Conservation (phyloP, 192 early-diverging fungal species). For the Coemansia sp. region DNA sequence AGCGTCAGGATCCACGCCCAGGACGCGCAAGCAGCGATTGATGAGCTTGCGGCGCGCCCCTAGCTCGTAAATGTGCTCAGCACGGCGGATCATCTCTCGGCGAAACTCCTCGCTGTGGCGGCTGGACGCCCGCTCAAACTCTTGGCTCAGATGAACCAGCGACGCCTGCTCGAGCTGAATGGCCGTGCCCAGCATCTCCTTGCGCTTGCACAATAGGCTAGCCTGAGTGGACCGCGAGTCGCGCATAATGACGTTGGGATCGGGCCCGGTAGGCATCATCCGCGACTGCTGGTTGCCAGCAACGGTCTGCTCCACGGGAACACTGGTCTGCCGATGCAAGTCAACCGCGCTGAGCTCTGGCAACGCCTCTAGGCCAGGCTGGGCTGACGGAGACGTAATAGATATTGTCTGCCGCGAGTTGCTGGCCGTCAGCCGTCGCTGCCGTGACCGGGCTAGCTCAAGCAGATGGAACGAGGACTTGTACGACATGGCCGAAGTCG, state of each 20-base stretch:
- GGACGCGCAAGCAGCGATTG: slow-evolving; percentile 47
- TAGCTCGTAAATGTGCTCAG: slow-evolving; percentile 54
- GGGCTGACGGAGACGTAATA: neutral
- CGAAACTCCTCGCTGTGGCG: slow-evolving; percentile 38
- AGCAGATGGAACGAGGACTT: slow-evolving; percentile 51
- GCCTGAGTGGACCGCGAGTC: slow-evolving; percentile 53
- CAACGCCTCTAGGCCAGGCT: slow-evolving; percentile 1
- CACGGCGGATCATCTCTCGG: slow-evolving; percentile 35
- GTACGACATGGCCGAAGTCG: slow-evolving; percentile 41
- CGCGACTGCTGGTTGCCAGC: slow-evolving; percentile 23
- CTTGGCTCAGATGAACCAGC: slow-evolving; percentile 35
- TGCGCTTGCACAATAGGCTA: slow-evolving; percentile 44
- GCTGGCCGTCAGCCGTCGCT: slow-evolving; percentile 44
- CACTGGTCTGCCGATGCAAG: slow-evolving; percentile 36
- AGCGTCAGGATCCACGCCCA: slow-evolving; percentile 24
- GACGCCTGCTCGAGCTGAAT: slow-evolving; percentile 43
- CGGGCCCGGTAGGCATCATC: slow-evolving; percentile 47
- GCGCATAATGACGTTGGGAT: slow-evolving; percentile 53
- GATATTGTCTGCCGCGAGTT: slow-evolving; percentile 34
- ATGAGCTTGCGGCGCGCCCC: slow-evolving; percentile 51
- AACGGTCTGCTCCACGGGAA: slow-evolving; percentile 26
- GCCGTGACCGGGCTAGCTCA: slow-evolving; percentile 42
- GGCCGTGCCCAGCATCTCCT: slow-evolving; percentile 44
- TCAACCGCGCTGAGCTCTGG: slow-evolving; percentile 6
- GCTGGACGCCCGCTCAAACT: slow-evolving; percentile 45